Evolutionary conservation across 257 asterid genomes (phyloP).

Genomic region (Rehmannia glutinosa): DNA sequence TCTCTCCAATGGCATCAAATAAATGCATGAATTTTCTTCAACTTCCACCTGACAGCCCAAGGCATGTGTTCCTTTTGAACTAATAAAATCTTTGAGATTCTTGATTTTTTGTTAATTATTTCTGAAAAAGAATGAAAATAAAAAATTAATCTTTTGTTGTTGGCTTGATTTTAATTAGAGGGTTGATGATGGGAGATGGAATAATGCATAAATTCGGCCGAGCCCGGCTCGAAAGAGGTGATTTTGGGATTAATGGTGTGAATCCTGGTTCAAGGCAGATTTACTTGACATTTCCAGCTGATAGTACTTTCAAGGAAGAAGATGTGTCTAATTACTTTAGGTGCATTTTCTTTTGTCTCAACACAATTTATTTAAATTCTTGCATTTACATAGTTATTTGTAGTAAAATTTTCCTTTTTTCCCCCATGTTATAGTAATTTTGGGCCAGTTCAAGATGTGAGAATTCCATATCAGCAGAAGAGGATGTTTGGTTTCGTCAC

Average conservation of each 20-base stretch:
- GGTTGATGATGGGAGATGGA: slow-evolving; percentile 44
- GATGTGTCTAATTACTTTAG: slow-evolving; percentile 66
- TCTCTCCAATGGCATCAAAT: slow-evolving; percentile 39
- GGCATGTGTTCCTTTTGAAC: slow-evolving; percentile 17
- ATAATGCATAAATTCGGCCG: slow-evolving; percentile 37
- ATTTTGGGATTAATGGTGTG: slow-evolving; percentile 41
- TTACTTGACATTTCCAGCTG: too few relatives aligned
- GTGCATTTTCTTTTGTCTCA: slow-evolving; percentile 22
- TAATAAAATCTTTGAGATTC: too few relatives aligned
- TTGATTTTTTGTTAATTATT: background rate
- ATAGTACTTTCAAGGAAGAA: slow-evolving; percentile 67
- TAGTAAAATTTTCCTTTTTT: background rate
- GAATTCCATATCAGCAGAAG: slow-evolving; percentile 76
- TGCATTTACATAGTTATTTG: background rate
- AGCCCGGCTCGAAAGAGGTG: too few relatives aligned
- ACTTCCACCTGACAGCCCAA: slow-evolving; percentile 52
- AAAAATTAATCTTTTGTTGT: too few relatives aligned
- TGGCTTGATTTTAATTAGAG: slow-evolving; percentile 14
- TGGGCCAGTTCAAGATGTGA: slow-evolving; percentile 75
- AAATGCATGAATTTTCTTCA: slow-evolving; percentile 51
- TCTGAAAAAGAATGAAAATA: too few relatives aligned
- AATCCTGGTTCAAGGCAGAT: slow-evolving; percentile 66
- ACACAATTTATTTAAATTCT: background rate
- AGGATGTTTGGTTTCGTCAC: slow-evolving; percentile 77
- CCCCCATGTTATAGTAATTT: slow-evolving; percentile 29